Evolutionary conservation across 305 asterid species (phyloP), one percentile per base, ranked within the genome.

Genomic region (Fraxinus floribunda): DNA sequence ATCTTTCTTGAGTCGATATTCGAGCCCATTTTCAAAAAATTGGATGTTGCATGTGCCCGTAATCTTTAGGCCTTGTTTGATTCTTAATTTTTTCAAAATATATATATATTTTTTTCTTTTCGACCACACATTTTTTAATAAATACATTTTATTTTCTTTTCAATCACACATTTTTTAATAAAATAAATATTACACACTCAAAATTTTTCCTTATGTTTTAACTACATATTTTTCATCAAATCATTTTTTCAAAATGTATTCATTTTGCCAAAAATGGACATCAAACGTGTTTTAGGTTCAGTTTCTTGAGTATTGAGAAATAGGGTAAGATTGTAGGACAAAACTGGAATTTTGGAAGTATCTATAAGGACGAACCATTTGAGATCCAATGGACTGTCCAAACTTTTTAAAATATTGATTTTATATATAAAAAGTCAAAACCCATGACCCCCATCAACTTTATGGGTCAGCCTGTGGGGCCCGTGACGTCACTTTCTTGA

Each of bases 11-110:
- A 60, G 79, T 77, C 18, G 24, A 55, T 16, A 1, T 55, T 52
- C 8, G 22, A n/a, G 24, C 9, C 35, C 0, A 64, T 3, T 10
- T 64, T 64, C 35, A 64, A 22, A 64, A 22, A 20, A 64, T 62
- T 64, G 72, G 5, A 7, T 57, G 86, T 78, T 82, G 73, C 85
- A 82, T 88, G 85, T 88, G 84, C 85, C 86, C 86, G 34, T 74
- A 13, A 73, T 18, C 76, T 83, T 85, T 80, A 66, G 60, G 72
- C 39, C 1, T 36, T 6, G 41, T 36, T 36, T 76, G 82, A 30
- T 30, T 30, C 34, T 30, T 30, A 30, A 30, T 30, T 30, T 30
- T 30, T 30, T 30, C 34, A 30, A 30, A 30, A 30, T 30, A 30
- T 30, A 30, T 30, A 30, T 30, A 30, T 30, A 30, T 30, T 2